Percentiles rank a stretch among this genome's conserved stretches.
Conservation (phyloP, 2,329 filamentous ascomycete species). For the Talaromyces sp. region DNA sequence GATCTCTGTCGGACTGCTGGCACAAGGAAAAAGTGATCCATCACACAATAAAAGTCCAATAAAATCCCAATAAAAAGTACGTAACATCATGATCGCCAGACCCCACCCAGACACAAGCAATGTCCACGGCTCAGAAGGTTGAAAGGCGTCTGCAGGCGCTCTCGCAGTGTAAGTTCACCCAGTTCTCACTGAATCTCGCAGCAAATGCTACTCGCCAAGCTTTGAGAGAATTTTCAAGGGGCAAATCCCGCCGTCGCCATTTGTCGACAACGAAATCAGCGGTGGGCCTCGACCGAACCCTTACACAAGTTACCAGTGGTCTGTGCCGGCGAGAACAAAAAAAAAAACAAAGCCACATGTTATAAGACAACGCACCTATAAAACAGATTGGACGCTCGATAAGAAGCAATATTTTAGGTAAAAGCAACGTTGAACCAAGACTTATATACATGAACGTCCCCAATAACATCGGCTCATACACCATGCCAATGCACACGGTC, state of each 20-base stretch:
- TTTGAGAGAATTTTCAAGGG: conserved; percentile 2
- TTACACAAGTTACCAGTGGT: not conserved
- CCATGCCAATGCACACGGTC: not conserved
- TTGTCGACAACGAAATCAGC: not conserved
- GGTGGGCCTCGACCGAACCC: not conserved
- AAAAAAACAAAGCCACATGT: not conserved
- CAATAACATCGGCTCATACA: not conserved
- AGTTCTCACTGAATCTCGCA: not conserved
- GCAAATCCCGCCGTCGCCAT: not conserved
- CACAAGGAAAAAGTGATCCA: not conserved
- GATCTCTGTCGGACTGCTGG: not conserved
- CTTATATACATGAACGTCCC: not conserved
- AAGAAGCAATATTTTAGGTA: conserved; percentile 10
- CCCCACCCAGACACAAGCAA: not conserved
- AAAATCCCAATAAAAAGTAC: not conserved
- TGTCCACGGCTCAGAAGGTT: not conserved
- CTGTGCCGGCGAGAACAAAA: not conserved
- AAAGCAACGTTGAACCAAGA: not conserved
- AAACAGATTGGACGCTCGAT: not conserved
- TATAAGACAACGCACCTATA: not conserved
- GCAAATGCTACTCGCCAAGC: conserved; percentile 2
- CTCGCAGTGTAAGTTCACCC: not conserved
- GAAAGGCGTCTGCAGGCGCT: not conserved
- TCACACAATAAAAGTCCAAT: not conserved
- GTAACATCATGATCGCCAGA: not conserved